Conservation (phyloP, 202 grass and related monocot species). For the Carex sylvatica region DNA sequence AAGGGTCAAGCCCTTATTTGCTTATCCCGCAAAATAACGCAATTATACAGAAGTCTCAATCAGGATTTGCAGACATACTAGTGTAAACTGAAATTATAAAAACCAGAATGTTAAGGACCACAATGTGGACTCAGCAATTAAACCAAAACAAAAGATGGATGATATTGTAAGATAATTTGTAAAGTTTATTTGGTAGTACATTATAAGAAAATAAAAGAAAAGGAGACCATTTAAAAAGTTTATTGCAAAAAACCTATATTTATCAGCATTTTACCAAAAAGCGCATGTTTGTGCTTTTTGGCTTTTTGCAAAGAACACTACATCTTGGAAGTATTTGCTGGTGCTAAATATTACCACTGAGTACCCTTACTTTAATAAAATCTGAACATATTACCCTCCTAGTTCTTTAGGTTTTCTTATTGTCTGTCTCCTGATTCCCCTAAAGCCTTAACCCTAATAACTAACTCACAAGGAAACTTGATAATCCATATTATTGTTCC, state of each 20-base stretch:
- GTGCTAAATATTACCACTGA: not conserved
- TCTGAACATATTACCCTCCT: not conserved
- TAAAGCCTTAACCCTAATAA: not conserved
- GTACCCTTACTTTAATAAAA: not conserved
- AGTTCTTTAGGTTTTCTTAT: not conserved
- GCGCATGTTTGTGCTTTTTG: not conserved
- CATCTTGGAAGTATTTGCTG: not conserved
- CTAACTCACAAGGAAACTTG: not conserved
- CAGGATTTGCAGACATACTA: not conserved
- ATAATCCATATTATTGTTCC: not conserved
- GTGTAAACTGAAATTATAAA: not conserved
- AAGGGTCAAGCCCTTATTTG: too few relatives aligned
- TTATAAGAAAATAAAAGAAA: not conserved
- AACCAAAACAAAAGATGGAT: not conserved
- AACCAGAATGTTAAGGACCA: not conserved
- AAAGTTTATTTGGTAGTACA: not conserved
- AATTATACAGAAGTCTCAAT: not conserved
- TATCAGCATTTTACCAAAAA: not conserved
- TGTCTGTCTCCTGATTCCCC: not conserved
- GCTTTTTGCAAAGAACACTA: not conserved
- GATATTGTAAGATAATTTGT: not conserved
- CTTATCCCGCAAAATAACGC: not conserved
- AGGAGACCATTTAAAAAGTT: not conserved
- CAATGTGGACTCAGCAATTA: not conserved
- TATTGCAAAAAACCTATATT: not conserved